Base-by-base conservation (phyloP, 768 basidiomycete genomes). In the Boletellus emodensis region DNA sequence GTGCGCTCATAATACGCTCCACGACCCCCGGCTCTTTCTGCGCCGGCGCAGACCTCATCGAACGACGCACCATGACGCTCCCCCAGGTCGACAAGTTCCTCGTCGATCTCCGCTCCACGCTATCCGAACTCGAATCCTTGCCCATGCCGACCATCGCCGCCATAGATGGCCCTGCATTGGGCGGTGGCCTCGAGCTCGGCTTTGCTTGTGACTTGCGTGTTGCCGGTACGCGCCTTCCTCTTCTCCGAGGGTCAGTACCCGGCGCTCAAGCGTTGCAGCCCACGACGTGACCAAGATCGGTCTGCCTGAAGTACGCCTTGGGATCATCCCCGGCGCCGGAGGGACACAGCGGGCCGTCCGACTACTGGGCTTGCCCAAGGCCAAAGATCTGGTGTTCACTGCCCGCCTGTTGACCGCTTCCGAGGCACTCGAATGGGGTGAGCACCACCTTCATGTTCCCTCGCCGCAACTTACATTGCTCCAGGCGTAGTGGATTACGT, bases 321-420 rank as follows among this genome's bases (percentile, higher is more conserved):
- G 92, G 83, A 94, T 94, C 49, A 94, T 94, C 40, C 92, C 92
- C 14, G 92, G 91, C 41, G 91, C 90, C 18, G 92, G 92, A 4
- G 92, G 91, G 6, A 94, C 92, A 1, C 92, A 94, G 59, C 79
- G 91, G 26, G 79, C 84, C 4, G 80, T 90, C 4, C 81, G 91
- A 26, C 69, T 94, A 14, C 67, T 94, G 33, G 92, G 92, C 4
- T 67, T 84, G 28, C 77, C 90, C 30, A 87, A 81, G 64, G 87
- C 92, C 6, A 94, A 94, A 65, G 85, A 89, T 57, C 71, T 94
- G 20, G 90, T 94, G 42, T 94, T 88, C 66, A 91, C 89, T 15
- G 88, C 84, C 18, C 80, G 85, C 6, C 72, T 78, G 60, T 62
- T 94, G 57, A 79, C 72, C 12, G 88, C 89, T 0, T 28, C 62